Conservation (phyloP, 257 asterid species). For the Linaria vulgaris region DNA sequence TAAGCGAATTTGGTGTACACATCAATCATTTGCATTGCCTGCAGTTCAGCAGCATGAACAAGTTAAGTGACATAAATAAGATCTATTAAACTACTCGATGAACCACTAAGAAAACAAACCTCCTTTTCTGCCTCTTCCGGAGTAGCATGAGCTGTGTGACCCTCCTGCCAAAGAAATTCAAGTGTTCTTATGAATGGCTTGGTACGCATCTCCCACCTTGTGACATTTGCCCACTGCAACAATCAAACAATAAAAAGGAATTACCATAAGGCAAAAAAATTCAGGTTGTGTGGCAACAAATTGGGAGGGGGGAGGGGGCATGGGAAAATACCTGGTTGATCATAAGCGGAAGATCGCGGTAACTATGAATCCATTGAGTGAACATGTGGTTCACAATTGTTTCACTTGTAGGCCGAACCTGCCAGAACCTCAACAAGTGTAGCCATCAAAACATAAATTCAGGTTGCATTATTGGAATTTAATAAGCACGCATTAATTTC, state of each 20-base stretch:
- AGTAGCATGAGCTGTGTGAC: constrained; percentile 98
- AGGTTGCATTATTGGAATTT: constrained; percentile 34
- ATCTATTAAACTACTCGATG: constrained; percentile 11
- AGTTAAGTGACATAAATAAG: constrained; percentile 31
- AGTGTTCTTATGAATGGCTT: constrained; percentile 94
- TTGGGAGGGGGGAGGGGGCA: background rate
- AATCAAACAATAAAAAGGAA: constrained; percentile 21
- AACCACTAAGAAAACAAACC: constrained; percentile 43
- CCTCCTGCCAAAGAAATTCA: constrained; percentile 99
- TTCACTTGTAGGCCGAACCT: constrained; percentile 99
- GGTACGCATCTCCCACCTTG: constrained; percentile 99
- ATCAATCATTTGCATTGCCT: constrained; percentile 97
- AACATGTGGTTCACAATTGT: constrained; percentile 99
- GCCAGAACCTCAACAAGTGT: constrained; percentile 84
- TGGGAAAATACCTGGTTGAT: constrained; percentile 75
- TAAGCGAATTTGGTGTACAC: constrained; percentile 85
- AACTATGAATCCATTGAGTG: constrained; percentile 98
- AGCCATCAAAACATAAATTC: constrained; percentile 62
- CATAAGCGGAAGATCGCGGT: constrained; percentile 98
- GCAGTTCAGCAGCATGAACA: constrained; percentile 43
- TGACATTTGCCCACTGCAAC: constrained; percentile 94
- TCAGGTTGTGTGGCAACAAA: constrained; percentile 11
- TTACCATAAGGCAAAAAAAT: background rate
- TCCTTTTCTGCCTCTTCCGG: constrained; percentile 92
- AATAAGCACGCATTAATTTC: constrained; percentile 20